Conservation (phyloP, 2,329 filamentous ascomycete species). For the Clarireedia sp. region DNA sequence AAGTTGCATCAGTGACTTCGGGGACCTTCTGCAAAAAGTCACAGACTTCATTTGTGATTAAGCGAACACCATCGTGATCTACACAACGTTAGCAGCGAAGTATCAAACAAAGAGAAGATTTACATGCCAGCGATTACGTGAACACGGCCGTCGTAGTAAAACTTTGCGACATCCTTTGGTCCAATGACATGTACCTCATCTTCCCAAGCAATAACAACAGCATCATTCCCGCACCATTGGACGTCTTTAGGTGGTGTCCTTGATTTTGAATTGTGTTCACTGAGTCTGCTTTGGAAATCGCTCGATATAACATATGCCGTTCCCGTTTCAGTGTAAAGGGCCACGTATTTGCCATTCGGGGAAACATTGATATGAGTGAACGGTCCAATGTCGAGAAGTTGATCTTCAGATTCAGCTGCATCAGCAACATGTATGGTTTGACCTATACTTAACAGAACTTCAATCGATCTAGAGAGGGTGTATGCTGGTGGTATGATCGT, state of each 20-base stretch:
- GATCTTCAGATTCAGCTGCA: constrained; percentile 82
- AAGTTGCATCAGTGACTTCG: constrained; percentile 78
- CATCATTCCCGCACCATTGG: constrained; percentile 95
- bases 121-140: constrained; percentile 73
- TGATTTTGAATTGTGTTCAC: constrained; percentile 84
- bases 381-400: constrained; percentile 82
- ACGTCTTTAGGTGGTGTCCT: constrained; percentile 80
- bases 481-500: constrained; percentile 78
- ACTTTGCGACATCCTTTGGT: constrained; percentile 66
- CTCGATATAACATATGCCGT: constrained; percentile 89
- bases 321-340: constrained; percentile 77
- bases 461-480: constrained; percentile 85
- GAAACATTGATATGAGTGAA: constrained; percentile 88
- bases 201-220: constrained; percentile 90
- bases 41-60: constrained; percentile 90
- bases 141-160: constrained; percentile 85
- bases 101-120: background rate
- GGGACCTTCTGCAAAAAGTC: constrained; percentile 96
- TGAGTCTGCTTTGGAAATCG: constrained; percentile 87
- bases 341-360: constrained; percentile 80
- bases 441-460: constrained; percentile 79
- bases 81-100: constrained; percentile 7
- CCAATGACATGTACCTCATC: constrained; percentile 94
- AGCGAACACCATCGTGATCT: constrained; percentile 75
- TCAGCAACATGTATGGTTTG: constrained; percentile 83